A percentile compares a stretch with the other conserved stretches of the same genome.
These are phyloP conservation scores for Cyberlindnera subsufficiens DNA, from an alignment of 805 yeast species.

Conservation along the genomic window DNA sequence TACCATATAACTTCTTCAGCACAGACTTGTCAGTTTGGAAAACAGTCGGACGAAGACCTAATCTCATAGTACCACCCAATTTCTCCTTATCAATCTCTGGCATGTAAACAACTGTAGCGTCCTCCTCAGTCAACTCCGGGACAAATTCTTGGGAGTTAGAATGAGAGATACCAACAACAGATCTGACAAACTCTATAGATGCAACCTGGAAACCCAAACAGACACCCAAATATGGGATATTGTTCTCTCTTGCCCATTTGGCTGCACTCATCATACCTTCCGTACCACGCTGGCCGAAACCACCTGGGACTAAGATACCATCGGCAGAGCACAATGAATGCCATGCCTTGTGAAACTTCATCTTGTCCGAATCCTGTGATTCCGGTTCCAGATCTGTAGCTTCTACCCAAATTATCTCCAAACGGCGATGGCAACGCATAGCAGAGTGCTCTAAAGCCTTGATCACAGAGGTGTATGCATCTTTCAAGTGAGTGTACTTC, in stretches of 20 bases:
- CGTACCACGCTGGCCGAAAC: conserved; percentile 94
- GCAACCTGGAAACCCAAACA: conserved; percentile 98
- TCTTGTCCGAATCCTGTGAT: conserved; percentile 56
- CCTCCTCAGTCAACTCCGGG: conserved; percentile 51
- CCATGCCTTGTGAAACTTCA: conserved; percentile 93
- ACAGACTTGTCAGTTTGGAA: conserved; percentile 67
- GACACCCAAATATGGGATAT: conserved; percentile 91
- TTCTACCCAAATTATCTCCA: conserved; percentile 94
- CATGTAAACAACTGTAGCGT: conserved; percentile 88
- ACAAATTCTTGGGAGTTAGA: conserved; percentile 84
- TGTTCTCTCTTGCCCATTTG: conserved; percentile 95
- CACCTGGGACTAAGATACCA: conserved; percentile 97
- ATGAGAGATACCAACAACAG: conserved; percentile 59
- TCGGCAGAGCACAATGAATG: conserved; percentile 87
- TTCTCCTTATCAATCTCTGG: conserved; percentile 95
- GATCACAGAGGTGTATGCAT: conserved; percentile 90
- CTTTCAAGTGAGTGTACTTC: conserved; percentile 92
- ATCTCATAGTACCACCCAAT: conserved; percentile 98
- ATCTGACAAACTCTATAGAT: conserved; percentile 86
- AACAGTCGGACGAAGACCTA: conserved; percentile 87
- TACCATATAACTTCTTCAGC: conserved; percentile 76
- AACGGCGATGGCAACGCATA: conserved; percentile 78
- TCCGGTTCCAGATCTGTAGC: conserved; percentile 83
- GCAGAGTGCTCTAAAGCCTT: conserved; percentile 94
- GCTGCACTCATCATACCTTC: conserved; percentile 98